A percentile compares a stretch with the other conserved stretches of the same genome.
Conservation (phyloP, 345 rosid species). For the Iberis pinnata region DNA sequence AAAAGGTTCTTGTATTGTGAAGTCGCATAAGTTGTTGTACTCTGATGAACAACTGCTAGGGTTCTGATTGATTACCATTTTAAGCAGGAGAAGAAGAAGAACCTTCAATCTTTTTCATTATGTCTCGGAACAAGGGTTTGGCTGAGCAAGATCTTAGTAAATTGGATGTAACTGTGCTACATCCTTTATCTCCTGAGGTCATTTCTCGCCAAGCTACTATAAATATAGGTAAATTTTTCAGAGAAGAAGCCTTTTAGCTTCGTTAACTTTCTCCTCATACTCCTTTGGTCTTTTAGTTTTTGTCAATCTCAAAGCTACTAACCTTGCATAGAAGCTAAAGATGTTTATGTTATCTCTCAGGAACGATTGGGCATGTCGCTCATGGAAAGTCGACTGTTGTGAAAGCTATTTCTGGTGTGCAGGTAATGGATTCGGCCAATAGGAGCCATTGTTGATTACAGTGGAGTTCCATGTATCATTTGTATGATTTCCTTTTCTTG, state of each 20-base stretch:
- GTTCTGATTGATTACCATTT: constrained; percentile 7
- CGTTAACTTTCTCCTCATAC: background rate
- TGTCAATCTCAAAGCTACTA: background rate
- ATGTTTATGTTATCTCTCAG: constrained; percentile 26
- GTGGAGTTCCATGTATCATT: background rate
- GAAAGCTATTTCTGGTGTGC: constrained; percentile 94
- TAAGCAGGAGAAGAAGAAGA: constrained; percentile 9
- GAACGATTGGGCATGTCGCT: constrained; percentile 97
- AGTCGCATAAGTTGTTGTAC: background rate
- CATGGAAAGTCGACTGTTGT: constrained; percentile 96
- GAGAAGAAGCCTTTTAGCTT: background rate
- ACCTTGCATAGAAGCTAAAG: constrained; percentile 3
- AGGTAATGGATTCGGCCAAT: constrained; percentile 36
- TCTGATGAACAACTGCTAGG: background rate
- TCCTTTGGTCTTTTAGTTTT: too few relatives aligned
- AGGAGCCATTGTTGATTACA: background rate
- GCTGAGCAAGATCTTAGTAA: constrained; percentile 87
- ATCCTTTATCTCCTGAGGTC: constrained; percentile 97
- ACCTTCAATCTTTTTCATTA: constrained; percentile 13
- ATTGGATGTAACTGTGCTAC: constrained; percentile 70
- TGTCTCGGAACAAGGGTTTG: constrained; percentile 79
- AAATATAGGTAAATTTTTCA: constrained; percentile 52
- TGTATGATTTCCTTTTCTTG: constrained; percentile 9
- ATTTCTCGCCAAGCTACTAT: constrained; percentile 98
- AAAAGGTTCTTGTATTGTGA: background rate